Percentiles rank a stretch among this genome's conserved stretches.
Evolutionary conservation across 1,284 basidiomycete genomes (phyloP).

Genomic region (Leccinum fallax): DNA sequence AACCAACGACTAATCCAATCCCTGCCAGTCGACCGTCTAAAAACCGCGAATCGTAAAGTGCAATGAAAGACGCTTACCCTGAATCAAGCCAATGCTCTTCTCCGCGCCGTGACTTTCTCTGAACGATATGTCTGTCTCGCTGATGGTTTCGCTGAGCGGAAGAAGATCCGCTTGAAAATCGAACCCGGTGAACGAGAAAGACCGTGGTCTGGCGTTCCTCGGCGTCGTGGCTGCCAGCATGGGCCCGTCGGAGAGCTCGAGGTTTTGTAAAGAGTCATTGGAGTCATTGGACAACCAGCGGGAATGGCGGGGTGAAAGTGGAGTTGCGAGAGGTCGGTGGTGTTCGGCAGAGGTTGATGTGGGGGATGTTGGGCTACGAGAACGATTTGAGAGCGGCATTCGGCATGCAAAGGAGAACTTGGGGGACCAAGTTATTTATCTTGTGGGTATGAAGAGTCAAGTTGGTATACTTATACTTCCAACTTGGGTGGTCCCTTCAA

Average conservation of each 20-base stretch:
- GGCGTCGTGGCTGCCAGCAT: conserved; percentile 32
- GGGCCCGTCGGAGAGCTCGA: conserved; percentile 73
- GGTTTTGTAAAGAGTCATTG: conserved; percentile 70
- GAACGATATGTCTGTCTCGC: conserved; percentile 55
- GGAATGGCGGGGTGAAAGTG: conserved; percentile 38
- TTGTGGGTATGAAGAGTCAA: neutral
- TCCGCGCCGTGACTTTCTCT: conserved; percentile 56
- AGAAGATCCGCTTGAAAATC: conserved; percentile 78
- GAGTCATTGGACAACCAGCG: conserved; percentile 52
- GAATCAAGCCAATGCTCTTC: conserved; percentile 76
- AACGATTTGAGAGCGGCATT: conserved; percentile 26
- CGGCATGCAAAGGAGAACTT: conserved; percentile 9
- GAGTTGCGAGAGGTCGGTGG: conserved; percentile 38
- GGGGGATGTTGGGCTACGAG: conserved; percentile 18
- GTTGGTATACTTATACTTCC: neutral
- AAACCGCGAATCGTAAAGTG: neutral
- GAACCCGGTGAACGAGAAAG: conserved; percentile 76
- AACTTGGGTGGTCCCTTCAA: neutral
- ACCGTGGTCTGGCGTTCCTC: conserved; percentile 47
- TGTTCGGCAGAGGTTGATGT: conserved; percentile 15
- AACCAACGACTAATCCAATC: conserved; percentile 81
- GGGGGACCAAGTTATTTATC: neutral
- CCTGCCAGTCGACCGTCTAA: conserved; percentile 45
- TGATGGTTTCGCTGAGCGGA: conserved; percentile 74
- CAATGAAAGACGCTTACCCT: conserved; percentile 54